A percentile compares a stretch with the other conserved stretches of the same genome.
These are phyloP conservation scores for Fraxinus anomala DNA, from an alignment of 257 asterid species.

Conservation along the genomic window DNA sequence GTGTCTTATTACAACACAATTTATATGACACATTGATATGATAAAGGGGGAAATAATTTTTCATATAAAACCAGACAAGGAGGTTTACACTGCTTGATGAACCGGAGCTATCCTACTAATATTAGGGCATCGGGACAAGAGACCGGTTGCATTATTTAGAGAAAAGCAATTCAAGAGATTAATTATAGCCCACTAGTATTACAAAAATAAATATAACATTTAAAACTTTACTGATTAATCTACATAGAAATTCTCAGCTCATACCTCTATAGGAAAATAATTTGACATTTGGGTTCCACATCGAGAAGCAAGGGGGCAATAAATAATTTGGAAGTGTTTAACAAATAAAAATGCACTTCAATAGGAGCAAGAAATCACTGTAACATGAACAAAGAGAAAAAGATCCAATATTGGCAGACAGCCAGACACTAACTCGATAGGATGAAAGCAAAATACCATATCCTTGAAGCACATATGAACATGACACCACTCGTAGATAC, in stretches of 20 bases:
- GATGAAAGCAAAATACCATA: slow-evolving; percentile 59
- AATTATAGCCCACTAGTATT: background rate
- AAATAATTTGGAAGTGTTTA: background rate
- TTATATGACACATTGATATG: background rate
- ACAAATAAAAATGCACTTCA: slow-evolving; percentile 12
- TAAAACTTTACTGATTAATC: slow-evolving; percentile 1
- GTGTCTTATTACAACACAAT: background rate
- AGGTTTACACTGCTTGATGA: background rate
- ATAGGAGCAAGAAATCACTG: background rate
- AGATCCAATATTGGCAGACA: background rate
- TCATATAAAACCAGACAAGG: slow-evolving; percentile 12
- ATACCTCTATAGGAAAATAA: slow-evolving; percentile 16
- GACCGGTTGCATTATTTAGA: slow-evolving; percentile 1
- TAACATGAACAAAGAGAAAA: background rate
- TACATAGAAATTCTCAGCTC: slow-evolving; percentile 14
- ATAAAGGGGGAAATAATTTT: background rate
- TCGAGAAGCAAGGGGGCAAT: background rate
- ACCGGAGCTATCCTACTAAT: background rate
- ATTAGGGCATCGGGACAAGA: slow-evolving; percentile 5
- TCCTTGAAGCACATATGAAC: slow-evolving; percentile 91
- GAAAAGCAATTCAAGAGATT: background rate
- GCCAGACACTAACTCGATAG: slow-evolving; percentile 4
- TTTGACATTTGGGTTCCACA: background rate
- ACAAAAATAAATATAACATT: background rate
- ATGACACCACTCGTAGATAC: slow-evolving; percentile 77